phyloP scores from a whole-genome alignment of 192 early-diverging fungal species.

The Gryganskiella cystojenkinii region DNA sequence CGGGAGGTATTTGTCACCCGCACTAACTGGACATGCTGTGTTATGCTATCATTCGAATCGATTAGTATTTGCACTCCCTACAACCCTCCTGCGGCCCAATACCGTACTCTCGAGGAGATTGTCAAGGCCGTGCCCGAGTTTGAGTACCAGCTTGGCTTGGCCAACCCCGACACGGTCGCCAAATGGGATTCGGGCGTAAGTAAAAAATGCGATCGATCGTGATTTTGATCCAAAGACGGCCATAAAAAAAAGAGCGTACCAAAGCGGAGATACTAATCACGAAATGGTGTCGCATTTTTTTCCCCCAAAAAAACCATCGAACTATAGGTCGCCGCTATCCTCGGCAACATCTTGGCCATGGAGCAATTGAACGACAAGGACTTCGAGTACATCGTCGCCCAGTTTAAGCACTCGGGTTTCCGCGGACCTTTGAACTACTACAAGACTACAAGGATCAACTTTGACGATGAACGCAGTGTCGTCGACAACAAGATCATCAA shows the following conservation, averaged over 20 bases:
- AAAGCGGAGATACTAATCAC: too few relatives aligned
- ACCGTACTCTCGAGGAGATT: conserved; percentile 20
- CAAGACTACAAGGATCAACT: conserved; percentile 52
- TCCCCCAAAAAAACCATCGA: background rate
- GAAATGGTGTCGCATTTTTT: too few relatives aligned
- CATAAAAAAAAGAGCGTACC: background rate
- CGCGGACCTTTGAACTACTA: conserved; percentile 57
- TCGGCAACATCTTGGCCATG: conserved; percentile 1
- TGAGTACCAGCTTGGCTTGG: conserved; percentile 31
- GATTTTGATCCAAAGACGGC: too few relatives aligned
- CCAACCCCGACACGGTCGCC: conserved; percentile 12
- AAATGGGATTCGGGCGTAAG: conserved; percentile 5
- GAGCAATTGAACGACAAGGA: conserved; percentile 23
- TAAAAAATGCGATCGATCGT: background rate
- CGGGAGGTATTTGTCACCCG: background rate
- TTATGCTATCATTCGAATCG: background rate
- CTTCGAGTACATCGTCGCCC: conserved; percentile 30
- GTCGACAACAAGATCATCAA: conserved; percentile 3
- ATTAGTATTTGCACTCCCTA: conserved; percentile 47
- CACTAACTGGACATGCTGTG: background rate
- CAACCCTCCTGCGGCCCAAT: conserved; percentile 11
- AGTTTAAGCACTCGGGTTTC: conserved; percentile 31
- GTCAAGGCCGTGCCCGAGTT: conserved; percentile 30
- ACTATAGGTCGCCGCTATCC: background rate
- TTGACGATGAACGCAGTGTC: conserved; percentile 38